Conservation (phyloP, 1,284 basidiomycete genomes). For the Jaminaea rosea region DNA sequence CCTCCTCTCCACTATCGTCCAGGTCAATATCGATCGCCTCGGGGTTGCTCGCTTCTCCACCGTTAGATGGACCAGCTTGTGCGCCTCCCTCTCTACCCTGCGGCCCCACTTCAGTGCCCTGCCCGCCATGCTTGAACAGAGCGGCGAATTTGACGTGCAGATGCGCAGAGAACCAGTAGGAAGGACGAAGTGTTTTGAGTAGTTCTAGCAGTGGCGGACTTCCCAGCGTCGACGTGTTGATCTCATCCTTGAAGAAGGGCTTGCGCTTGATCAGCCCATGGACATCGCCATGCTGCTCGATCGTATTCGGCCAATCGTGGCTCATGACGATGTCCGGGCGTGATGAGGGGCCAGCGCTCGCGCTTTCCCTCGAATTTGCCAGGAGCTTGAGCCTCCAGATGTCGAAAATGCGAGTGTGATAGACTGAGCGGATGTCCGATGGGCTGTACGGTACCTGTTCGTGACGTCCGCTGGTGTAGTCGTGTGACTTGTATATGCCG, state of each 20-base stretch:
- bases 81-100: not conserved
- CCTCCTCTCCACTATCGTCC: slow-evolving; percentile 7
- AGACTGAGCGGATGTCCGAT: slow-evolving; percentile 68
- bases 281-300: slow-evolving; percentile 72
- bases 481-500: slow-evolving; percentile 78
- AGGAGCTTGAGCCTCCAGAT: slow-evolving; percentile 67
- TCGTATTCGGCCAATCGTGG: slow-evolving; percentile 89
- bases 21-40: slow-evolving; percentile 24
- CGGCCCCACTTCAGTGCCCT: not conserved
- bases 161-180: slow-evolving; percentile 95
- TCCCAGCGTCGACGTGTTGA: slow-evolving; percentile 62
- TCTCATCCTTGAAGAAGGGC: slow-evolving; percentile 68
- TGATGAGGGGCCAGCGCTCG: not conserved
- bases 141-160: slow-evolving; percentile 64
- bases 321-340: slow-evolving; percentile 69
- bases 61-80: not conserved
- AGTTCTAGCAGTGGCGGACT: slow-evolving; percentile 80
- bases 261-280: slow-evolving; percentile 64
- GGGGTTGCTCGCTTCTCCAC: no score
- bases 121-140: slow-evolving; percentile 4
- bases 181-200: slow-evolving; percentile 64
- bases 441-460: slow-evolving; percentile 64
- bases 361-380: not conserved
- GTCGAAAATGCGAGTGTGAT: slow-evolving; percentile 82
- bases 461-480: slow-evolving; percentile 55